Base-by-base conservation (phyloP, 148 eudicot genomes). In the Arbutus unedo region DNA sequence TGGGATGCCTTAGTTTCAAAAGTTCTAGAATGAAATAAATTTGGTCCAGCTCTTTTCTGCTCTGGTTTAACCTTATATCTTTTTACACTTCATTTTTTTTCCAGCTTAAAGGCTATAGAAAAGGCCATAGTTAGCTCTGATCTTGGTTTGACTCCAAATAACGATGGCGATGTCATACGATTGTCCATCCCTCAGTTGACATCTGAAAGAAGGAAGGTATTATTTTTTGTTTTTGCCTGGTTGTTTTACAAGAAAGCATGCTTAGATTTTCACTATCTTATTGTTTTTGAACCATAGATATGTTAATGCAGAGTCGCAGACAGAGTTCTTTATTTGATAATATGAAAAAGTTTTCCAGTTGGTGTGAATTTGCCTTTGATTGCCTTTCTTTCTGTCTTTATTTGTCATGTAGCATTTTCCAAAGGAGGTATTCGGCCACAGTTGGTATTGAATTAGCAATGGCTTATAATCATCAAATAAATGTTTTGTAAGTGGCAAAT, bases 91-190 rank as follows among this genome's bases (percentile, higher is more conserved):
- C 23, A 43, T 31, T 59, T 38, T 53, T 62, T 89, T 84, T 82
- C 82, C 94, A 96, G 99, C 84, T 94, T 96, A 85, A 96, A 96
- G 90, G 76, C 85, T 66, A 96, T 96, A 82, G 99, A 96, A 90
- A 96, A 96, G 90, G 99, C 99, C 81, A 90, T 96, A 72, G 97
- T 96, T 44, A 83, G 74, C 86, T 92, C 99, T 76, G 91, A 89
- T 79, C 88, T 96, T 88, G 99, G 94, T 83, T 8, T 94, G 84
- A 92, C 91, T 84, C 98, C 98, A 78, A 96, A 81, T 83, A 96
- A 96, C 87, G 99, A 96, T 78, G 99, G 99, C 79, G 98, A 94
- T 43, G 94, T 92, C 79, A 96, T 96, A 70, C 91, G 99, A 80
- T 86, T 94, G 84, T 83, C 97, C 79, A 57, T 96, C 50, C 99